Evolutionary conservation across 495 filamentous ascomycete genomes (phyloP), one percentile per base, ranked within the genome.

Genomic region (Filosporella fistucella): DNA sequence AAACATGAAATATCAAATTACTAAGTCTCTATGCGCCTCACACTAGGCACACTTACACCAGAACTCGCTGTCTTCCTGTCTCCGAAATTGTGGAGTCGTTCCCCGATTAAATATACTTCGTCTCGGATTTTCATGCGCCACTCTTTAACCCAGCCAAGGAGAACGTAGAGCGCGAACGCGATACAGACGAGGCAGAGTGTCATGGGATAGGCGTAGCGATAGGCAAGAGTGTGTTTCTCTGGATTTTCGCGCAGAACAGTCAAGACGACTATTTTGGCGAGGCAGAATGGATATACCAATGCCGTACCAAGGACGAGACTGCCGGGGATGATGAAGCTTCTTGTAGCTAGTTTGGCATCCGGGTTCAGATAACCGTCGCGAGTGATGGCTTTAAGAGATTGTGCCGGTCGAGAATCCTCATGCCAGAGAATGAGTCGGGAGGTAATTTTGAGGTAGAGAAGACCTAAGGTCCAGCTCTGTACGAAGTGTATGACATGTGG

Each of bases 91-190:
- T 60, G 57, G 21, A 99, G 67, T 25, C 90, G 70, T 68, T 97
- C 90, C 2, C 93, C 93, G 58, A 96, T 93, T 52, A 97, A 68
- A 59, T 97, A 99, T 7, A 95, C 91, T 65, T 99, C 93, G 60
- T 99, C 93, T 25, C 85, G 69, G 39, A 99, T 89, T 54, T 80
- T 80, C 58, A 80, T 75, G 60, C 86, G 80, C 93, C 93, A 98
- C 33, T 76, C 70, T 20, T 79, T 74, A 49, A 91, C 76, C 25
- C 84, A 68, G 33, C 76, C 77, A 30, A 91, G 65, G 32, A 83
- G 66, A 44, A 72, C 70, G 38, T 66, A 68, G 16, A 62, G 39
- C 23, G 59, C 55, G 30, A 84, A 68, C 8, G 75, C 64, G 3
- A 54, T 36, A 17, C 40, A 43, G 1, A 14, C 37, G 2, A 42